These are phyloP conservation scores for Ganoderma meredithae DNA, from an alignment of 1,284 basidiomycete species.

Conservation along the genomic window DNA sequence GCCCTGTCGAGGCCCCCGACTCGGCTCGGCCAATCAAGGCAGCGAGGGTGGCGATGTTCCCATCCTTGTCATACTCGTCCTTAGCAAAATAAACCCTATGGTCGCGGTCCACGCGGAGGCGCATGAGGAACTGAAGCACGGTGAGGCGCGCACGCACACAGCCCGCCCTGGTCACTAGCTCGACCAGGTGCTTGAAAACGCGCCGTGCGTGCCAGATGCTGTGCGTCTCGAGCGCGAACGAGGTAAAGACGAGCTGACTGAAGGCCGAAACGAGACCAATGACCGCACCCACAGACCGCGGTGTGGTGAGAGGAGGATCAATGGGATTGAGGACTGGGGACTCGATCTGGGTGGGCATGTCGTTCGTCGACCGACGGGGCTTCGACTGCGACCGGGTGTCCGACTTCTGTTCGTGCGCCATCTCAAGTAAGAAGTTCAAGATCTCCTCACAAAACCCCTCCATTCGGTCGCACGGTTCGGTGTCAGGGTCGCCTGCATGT, in stretches of 20 bases:
- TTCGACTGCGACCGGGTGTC: constrained; percentile 65
- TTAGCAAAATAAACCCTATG: constrained; percentile 84
- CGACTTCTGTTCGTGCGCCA: constrained; percentile 46
- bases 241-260: constrained; percentile 73
- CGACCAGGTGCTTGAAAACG: constrained; percentile 59
- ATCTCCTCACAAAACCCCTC: constrained; percentile 31
- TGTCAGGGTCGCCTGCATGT: constrained; percentile 38
- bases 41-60: constrained; percentile 59
- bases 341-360: constrained; percentile 39
- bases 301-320: constrained; percentile 40
- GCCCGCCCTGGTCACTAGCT: constrained; percentile 51
- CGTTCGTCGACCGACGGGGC: constrained; percentile 40
- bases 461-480: constrained; percentile 35
- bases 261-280: constrained; percentile 73
- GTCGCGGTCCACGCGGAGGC: constrained; percentile 90
- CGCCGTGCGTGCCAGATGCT: constrained; percentile 59
- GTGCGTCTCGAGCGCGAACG: constrained; percentile 53
- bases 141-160: constrained; percentile 74
- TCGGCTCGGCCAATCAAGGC: constrained; percentile 59
- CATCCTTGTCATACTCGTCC: constrained; percentile 59
- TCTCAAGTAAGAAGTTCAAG: constrained; percentile 45
- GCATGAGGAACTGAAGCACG: constrained; percentile 88
- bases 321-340: constrained; percentile 33
- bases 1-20: constrained; percentile 29
- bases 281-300: constrained; percentile 64